Evolutionary conservation across 1,284 basidiomycete genomes (phyloP), one percentile per base, ranked within the genome.

Genomic region (Ceratobasidium sp.): DNA sequence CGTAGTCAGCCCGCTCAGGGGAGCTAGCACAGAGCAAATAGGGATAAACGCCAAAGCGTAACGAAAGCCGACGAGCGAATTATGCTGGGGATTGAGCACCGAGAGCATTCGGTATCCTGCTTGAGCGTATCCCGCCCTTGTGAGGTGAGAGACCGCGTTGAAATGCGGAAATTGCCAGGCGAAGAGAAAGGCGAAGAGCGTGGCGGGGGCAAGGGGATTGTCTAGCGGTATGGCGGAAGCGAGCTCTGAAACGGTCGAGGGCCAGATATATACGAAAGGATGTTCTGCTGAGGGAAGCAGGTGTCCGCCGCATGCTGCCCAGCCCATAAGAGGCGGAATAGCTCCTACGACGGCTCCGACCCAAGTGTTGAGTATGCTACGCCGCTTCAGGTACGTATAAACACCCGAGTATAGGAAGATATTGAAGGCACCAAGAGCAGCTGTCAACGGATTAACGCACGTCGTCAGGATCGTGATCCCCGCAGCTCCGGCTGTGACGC

Each of bases 151-250:
- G n/a, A 99, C 87, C 1, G 95, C 85, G 84, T 98, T 99, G 85
- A 99, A 99, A 83, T 99, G 98, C 22, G 98, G 97, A 83, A 99
- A 99, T 81, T 99, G 98, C 98, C 98, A 99, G 75, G 93, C 93
- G 84, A 92, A 99, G 15, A 99, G 88, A 65, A 98, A 83, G 81
- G 90, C 85, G 83, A 93, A 94, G 1, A 98, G 85, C 1, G 91
- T 89, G 72, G 93, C 83, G 0, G 93, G 90, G 0, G 91, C 89
- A 51, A 97, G 88, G 0, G 94, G 91, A 80, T 94, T 95, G 80
- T 93, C 88, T 29, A 87, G 73, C 17, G 62, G 78, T 81, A 77
- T 53, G 86, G 81, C 79, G 85, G 85, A 11, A 84, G 80, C n/a
- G 33, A 63, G 47, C 59, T 71, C 75, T 67, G 76, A 45, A 29